These are phyloP conservation scores for Zelonia costaricensis DNA, from an alignment of 208 protist genomes.

Conservation along the genomic window DNA sequence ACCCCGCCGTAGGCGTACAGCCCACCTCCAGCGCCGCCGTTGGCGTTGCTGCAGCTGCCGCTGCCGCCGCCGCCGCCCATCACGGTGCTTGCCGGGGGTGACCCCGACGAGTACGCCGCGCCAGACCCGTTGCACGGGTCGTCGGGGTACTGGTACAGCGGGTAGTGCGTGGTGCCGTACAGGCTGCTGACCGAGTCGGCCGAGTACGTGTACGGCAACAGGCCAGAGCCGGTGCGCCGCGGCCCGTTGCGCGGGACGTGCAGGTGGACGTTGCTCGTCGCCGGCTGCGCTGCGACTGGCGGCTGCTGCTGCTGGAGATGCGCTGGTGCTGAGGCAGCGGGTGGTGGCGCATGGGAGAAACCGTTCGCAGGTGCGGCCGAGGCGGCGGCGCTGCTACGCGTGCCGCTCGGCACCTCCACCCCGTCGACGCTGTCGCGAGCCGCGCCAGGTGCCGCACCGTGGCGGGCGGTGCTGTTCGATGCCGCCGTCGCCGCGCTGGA, in stretches of 20 bases:
- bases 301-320: neutral
- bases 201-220: constrained; percentile 42
- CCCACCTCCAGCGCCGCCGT: neutral
- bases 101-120: neutral
- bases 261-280: neutral
- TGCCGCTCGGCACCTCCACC: no score
- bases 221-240: constrained; percentile 19
- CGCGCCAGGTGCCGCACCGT: no score
- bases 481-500: no score
- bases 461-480: no score
- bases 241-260: constrained; percentile 1
- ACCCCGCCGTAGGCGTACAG: neutral
- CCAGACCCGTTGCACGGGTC: neutral
- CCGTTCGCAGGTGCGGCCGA: no score
- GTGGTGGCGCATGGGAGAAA: no score
- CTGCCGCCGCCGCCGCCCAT: neutral
- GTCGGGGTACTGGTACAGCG: constrained; percentile 37
- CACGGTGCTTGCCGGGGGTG: neutral
- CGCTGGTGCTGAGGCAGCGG: neutral
- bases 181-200: constrained; percentile 38
- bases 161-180: constrained; percentile 47
- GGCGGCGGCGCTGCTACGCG: no score
- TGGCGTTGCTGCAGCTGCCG: neutral
- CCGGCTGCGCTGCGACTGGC: neutral
- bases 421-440: no score